Conservation (phyloP, 345 rosid species). For the Aquilaria malaccensis region DNA sequence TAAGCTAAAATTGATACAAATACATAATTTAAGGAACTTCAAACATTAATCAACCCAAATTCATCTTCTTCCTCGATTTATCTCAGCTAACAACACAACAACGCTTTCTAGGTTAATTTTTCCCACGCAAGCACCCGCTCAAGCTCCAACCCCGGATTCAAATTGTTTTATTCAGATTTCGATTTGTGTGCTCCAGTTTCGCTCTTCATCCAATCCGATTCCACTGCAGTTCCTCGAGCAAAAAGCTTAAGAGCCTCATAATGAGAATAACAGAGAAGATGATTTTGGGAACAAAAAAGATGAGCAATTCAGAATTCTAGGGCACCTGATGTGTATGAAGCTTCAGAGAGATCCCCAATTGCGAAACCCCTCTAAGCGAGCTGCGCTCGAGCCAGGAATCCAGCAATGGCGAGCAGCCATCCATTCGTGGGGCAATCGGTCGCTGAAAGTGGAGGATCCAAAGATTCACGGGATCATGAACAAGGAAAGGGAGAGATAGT, state of each 20-base stretch:
- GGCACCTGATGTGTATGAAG: constrained; percentile 68
- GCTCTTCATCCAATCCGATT: constrained; percentile 23
- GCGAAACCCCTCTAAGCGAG: constrained; percentile 34
- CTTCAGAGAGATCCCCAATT: constrained; percentile 52
- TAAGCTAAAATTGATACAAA: no score
- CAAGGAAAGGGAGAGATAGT: constrained; percentile 76
- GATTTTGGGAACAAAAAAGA: constrained; percentile 32
- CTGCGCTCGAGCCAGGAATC: constrained; percentile 29
- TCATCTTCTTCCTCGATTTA: no score
- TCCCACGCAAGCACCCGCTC: no score
- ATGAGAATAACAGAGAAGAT: constrained; percentile 21
- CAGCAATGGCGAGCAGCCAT: constrained; percentile 56
- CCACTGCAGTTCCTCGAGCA: constrained; percentile 59
- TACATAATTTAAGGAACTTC: no score
- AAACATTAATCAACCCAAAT: no score
- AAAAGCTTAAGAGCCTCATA: constrained; percentile 16
- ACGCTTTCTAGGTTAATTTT: no score
- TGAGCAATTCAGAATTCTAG: constrained; percentile 67
- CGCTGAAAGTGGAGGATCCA: constrained; percentile 56
- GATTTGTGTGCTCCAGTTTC: not conserved
- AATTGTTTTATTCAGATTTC: no score
- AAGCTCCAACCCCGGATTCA: no score
- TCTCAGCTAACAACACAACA: no score
- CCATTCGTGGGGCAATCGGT: constrained; percentile 67
- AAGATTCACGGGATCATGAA: constrained; percentile 72